Base-by-base conservation (phyloP, 2,329 filamentous ascomycete species). In the Pestalotiopsis sp. region DNA sequence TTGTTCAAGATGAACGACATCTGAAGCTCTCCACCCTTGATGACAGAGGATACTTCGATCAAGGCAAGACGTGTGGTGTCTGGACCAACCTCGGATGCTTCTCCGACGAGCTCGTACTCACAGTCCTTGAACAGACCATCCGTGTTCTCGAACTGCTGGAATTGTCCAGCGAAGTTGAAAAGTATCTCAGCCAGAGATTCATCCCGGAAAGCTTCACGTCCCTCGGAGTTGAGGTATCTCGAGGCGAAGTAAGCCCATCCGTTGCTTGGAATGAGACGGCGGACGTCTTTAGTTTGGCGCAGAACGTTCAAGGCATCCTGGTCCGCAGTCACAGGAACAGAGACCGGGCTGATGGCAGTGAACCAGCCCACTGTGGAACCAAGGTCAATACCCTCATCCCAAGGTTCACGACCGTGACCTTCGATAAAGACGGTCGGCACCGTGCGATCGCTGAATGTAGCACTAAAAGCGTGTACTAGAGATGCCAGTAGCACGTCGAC, bases 111-210 rank as follows among this genome's bases (percentile, higher is more conserved):
- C 17, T 66, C 65, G 17, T n/a, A 27, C n/a, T 65, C 67, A 36
- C 38, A 70, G n/a, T 57, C 57, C 11, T 64, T 52, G 38, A 59
- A 61, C 59, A 63, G 58, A 63, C 58, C 36, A 59, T 45, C 60
- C 2, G 49, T 23, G 49, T 65, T 12, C 65, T 73, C 71, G 4
- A 73, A 61, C 56, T 73, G 71, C 25, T 73, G 71, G 38, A 68
- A 73, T 4, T 61, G 56, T 12, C 71, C 71, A 11, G 65, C 60
- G 41, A 70, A 73, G 65, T 73, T 73, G 65, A 73, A 70, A 12
- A 69, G 67, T 4, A 73, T 70, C 71, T 87, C 85, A 69, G 83
- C 79, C 0, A 77, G 73, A n/a, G 75, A 75, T 69, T 82, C 78
- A 1, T 78, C 71, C 1, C 70, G 69, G 70, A 80, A 82, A 31